Conservation (phyloP, 805 yeast species). For the Saccharomyces mikatae region DNA sequence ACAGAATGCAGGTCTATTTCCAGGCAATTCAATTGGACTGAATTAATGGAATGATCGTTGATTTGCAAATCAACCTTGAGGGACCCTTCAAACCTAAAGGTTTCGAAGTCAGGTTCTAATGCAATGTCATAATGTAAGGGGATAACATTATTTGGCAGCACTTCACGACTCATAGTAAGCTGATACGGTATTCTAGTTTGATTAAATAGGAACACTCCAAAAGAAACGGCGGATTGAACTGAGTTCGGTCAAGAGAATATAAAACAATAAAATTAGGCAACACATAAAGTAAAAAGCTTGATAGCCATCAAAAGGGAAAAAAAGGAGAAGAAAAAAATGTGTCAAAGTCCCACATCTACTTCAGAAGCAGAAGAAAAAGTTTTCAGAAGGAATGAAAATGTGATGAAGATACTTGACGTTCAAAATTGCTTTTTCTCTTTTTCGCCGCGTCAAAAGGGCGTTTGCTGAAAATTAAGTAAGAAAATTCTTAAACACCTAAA, state of each 20-base stretch:
- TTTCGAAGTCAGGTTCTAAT: slow-evolving; percentile 50
- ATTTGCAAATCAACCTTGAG: slow-evolving; percentile 48
- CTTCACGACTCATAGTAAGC: slow-evolving; percentile 26
- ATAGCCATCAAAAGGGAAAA: neutral
- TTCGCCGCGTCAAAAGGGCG: neutral
- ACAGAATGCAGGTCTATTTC: slow-evolving; percentile 59
- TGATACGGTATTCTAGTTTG: slow-evolving; percentile 4
- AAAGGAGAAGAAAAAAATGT: neutral
- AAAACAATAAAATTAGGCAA: neutral
- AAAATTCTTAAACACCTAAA: too few species aligned
- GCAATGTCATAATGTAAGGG: slow-evolving; percentile 69
- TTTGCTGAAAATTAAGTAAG: too few species aligned
- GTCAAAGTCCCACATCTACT: neutral
- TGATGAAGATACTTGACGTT: too few species aligned
- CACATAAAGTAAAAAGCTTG: neutral
- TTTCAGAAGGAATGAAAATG: neutral
- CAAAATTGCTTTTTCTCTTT: neutral
- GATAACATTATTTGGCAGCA: slow-evolving; percentile 53
- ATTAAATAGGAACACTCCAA: neutral
- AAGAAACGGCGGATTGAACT: neutral
- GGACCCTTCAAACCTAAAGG: slow-evolving; percentile 51
- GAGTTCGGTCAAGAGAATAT: neutral
- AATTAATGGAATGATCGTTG: slow-evolving; percentile 36
- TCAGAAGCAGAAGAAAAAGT: neutral
- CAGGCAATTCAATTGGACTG: slow-evolving; percentile 49